These are phyloP conservation scores for Aspergillus cristatus DNA, from an alignment of 495 filamentous ascomycete species.

Conservation along the genomic window DNA sequence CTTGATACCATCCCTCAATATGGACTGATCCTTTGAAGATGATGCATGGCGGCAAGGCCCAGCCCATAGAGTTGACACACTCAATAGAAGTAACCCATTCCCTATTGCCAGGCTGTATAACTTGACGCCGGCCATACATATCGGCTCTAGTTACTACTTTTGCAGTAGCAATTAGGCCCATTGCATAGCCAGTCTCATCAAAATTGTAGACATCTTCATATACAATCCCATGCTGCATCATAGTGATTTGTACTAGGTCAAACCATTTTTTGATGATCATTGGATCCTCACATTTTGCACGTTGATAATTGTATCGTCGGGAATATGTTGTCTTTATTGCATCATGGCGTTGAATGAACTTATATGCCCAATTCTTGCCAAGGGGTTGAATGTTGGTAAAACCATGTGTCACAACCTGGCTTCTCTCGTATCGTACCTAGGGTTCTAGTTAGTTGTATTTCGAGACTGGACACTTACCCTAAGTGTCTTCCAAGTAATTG, in stretches of 20 bases:
- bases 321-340: no score
- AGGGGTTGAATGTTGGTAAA: no score
- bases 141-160: conserved; percentile 20
- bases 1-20: conserved; percentile 1
- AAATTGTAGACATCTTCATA: conserved; percentile 18
- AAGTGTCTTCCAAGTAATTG: no score
- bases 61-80: not conserved
- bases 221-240: conserved; percentile 16
- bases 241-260: conserved; percentile 20
- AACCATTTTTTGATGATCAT: conserved; percentile 9
- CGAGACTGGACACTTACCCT: no score
- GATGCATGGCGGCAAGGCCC: not conserved
- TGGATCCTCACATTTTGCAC: no score
- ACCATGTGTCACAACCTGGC: no score
- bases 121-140: conserved; percentile 5
- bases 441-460: no score
- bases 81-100: conserved; percentile 20
- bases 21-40: conserved; percentile 1
- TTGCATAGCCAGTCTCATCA: conserved; percentile 23
- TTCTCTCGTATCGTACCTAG: no score
- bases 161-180: conserved; percentile 7
- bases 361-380: no score
- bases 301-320: no score
- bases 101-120: conserved; percentile 22
- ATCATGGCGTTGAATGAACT: no score